Evolutionary conservation across 768 basidiomycete species (phyloP).

Genomic region (Holtermanniella nyarrowii): DNA sequence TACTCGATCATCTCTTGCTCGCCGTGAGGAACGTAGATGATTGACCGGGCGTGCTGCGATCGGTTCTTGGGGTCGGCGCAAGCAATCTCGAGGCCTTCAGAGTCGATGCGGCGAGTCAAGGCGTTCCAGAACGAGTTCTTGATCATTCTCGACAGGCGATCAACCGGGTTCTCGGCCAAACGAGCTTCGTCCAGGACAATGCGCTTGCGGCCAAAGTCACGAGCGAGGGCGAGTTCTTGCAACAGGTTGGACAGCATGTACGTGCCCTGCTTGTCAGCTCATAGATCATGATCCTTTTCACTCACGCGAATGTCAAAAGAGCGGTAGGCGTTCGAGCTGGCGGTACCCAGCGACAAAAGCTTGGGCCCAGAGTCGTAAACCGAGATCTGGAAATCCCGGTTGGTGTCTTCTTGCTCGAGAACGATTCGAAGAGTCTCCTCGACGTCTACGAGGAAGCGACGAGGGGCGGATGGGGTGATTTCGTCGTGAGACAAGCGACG

Average conservation of each 20-base stretch:
- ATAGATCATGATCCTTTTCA: slow-evolving; percentile 19
- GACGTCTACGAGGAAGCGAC: slow-evolving; percentile 91
- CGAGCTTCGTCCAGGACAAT: slow-evolving; percentile 99
- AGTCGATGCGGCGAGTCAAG: slow-evolving; percentile 89
- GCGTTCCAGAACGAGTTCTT: slow-evolving; percentile 97
- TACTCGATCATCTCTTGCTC: slow-evolving; percentile 93
- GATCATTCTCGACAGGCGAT: slow-evolving; percentile 94
- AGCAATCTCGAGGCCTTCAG: slow-evolving; percentile 92
- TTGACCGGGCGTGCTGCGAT: slow-evolving; percentile 73
- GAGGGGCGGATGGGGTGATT: slow-evolving; percentile 62
- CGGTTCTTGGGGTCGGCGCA: slow-evolving; percentile 98
- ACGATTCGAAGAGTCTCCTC: slow-evolving; percentile 95
- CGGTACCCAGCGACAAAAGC: slow-evolving; percentile 88
- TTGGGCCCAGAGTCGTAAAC: slow-evolving; percentile 95
- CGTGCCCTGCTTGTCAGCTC: slow-evolving; percentile 57
- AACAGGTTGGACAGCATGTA: slow-evolving; percentile 98
- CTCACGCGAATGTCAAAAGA: slow-evolving; percentile 84
- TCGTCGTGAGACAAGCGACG: slow-evolving; percentile 89
- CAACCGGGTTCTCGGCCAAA: slow-evolving; percentile 92
- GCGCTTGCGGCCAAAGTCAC: slow-evolving; percentile 86
- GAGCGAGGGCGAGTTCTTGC: slow-evolving; percentile 94
- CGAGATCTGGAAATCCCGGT: slow-evolving; percentile 72
- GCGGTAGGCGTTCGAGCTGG: slow-evolving; percentile 95
- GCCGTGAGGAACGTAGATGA: slow-evolving; percentile 88
- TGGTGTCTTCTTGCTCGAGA: slow-evolving; percentile 95